Base-by-base conservation (phyloP, 1,284 basidiomycete species). In the Fomes fomentarius region DNA sequence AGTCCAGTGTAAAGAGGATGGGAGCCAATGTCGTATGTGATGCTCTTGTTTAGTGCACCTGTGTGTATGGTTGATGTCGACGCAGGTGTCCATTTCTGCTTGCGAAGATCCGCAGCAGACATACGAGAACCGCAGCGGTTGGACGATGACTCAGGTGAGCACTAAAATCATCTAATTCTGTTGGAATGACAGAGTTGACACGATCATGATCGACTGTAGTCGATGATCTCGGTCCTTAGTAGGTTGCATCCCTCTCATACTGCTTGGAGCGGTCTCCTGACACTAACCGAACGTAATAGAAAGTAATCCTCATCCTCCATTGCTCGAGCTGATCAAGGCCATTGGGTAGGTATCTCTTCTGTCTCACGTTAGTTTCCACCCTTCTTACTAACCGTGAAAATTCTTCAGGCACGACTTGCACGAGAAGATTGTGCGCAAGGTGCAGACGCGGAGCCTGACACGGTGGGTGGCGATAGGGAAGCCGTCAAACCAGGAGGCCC, bases 91-190 rank as follows among this genome's bases (percentile, higher is more conserved):
- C 5, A 47, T 53, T 3, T 41, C 51, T 10, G 51, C 51, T 11
- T 47, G 45, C 30, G 22, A 37, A 17, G 51, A 53, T 21, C 11
- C 17, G 4, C 37, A 53, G 39, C n/a, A 35, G 19, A 53, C 51
- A 17, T 53, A 38, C 38, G 51, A 53, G 19, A 15, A 25, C 12
- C 31, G 15, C 7, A 25, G 35, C 3, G 51, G 51, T 2, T 14
- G 33, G 8, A 48, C 52, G 3, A 38, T 54, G 41, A 54, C 52
- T 1, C 52, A 48, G 41, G 52, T 54, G 21, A 26, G 31, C 10
- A 10, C 9, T 4, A 31, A 17, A 7, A 24, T 9, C 26, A 3
- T 8, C 2, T 22, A 17, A 22, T 14, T 12, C 8, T 8, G 15
- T 3, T 4, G 3, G 12, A 4, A 26, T 3, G 17, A 7, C 0